Evolutionary conservation across 495 filamentous ascomycete species (phyloP), one percentile per base, ranked within the genome.

Genomic region (Hypoxylon subgilvum): DNA sequence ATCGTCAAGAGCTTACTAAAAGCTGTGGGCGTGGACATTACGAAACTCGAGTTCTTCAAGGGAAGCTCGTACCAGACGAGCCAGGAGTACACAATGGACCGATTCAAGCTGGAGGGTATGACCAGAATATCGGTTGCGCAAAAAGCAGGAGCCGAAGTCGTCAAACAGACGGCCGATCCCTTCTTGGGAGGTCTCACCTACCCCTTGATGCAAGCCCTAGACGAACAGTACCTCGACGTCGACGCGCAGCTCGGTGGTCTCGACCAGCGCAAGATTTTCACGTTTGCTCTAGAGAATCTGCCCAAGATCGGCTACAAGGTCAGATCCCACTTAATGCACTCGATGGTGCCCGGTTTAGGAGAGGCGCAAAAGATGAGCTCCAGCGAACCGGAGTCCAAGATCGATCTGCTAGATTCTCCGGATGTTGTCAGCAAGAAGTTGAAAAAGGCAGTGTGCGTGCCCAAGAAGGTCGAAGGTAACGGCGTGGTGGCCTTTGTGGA

Each of bases 231-330:
- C 74, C 79, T 98, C 3, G 82, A 84, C 46, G 89, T 92, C 3
- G 91, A 98, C 72, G 86, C 79, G 1, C 87, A 98, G 60, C 88
- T 86, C 40, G 88, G 88, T 6, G 85, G 86, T 39, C 79, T 94
- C 3, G 92, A 96, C 61, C 92, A 97, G 78, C 74, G 93, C 27
- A 98, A 98, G 70, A 83, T 97, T 22, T 98, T 97, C 63, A 83
- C 83, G 6, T 74, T 88, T 6, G 91, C 92, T 0, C 86, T 88
- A 23, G 89, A 92, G 62, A 80, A 82, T 54, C 71, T 93, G n/a
- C 86, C 88, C 0, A 82, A 79, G 68, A 70, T 93, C 27, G 86
- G 85, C 4, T 92, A 88, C 74, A 80, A 80, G 45, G 58, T 79
- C 74, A 83, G 92, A 31, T 90, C 90, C 21, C 93, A 97, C 74